phyloP scores from a whole-genome alignment of 83 land plant species.

The Larix sibirica region DNA sequence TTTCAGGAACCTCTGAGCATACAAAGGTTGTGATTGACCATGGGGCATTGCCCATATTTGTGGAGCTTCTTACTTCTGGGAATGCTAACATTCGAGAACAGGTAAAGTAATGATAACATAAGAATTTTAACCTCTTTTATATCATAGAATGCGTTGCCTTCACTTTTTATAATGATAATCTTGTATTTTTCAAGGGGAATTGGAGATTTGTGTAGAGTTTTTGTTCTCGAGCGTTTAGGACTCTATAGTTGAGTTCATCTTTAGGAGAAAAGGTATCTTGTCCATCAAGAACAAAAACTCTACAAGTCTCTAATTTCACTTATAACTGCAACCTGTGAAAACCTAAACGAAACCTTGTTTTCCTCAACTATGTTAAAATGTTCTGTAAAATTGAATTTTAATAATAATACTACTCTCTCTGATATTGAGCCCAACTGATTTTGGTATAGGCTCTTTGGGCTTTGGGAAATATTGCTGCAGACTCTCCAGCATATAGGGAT shows the following conservation, averaged over 20 bases:
- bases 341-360: too few relatives aligned
- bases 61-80: conserved; percentile 51
- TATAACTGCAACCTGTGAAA: too few relatives aligned
- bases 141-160: too few relatives aligned
- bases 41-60: conserved; percentile 68
- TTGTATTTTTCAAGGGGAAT: too few relatives aligned
- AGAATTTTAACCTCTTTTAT: too few relatives aligned
- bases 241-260: too few relatives aligned
- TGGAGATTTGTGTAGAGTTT: too few relatives aligned
- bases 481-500: conserved; percentile 31
- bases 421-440: neutral
- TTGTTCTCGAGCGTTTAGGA: too few relatives aligned
- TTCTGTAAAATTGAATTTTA: neutral
- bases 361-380: neutral
- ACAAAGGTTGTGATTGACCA: conserved; percentile 63
- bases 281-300: too few relatives aligned
- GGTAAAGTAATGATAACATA: conserved; percentile 22
- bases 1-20: conserved; percentile 69
- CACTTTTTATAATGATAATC: too few relatives aligned
- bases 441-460: conserved; percentile 20
- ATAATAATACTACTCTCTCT: neutral
- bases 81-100: conserved; percentile 68
- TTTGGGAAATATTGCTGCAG: conserved; percentile 41
- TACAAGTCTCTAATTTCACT: too few relatives aligned
- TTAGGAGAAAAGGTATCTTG: too few relatives aligned